Evolutionary conservation across 257 asterid species (phyloP).

Genomic region (Solanum chilense): DNA sequence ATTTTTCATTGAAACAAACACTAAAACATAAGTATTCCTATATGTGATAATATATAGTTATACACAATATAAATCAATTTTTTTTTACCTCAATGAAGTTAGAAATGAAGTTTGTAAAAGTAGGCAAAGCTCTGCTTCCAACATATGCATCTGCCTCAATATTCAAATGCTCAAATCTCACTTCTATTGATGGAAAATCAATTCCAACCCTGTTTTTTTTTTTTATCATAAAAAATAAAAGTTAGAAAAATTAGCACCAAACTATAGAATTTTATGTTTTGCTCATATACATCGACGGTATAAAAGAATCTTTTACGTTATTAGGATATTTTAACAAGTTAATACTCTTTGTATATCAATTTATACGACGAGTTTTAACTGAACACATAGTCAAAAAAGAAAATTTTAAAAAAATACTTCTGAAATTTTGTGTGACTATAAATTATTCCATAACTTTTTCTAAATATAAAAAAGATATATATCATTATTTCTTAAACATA

Average conservation of each 20-base stretch:
- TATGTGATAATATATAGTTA: background rate
- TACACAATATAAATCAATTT: background rate
- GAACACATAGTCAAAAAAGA: too few species aligned
- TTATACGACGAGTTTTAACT: background rate
- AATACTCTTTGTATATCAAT: background rate
- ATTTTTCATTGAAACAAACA: background rate
- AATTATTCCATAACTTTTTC: too few species aligned
- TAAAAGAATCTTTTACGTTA: background rate
- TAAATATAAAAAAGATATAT: too few species aligned
- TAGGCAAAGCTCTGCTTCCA: slow-evolving; percentile 49
- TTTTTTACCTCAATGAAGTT: slow-evolving; percentile 39
- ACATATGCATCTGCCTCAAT: slow-evolving; percentile 47
- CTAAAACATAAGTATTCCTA: background rate
- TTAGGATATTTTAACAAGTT: background rate
- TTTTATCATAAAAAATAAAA: too few species aligned
- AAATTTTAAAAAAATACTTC: too few species aligned
- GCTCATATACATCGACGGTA: background rate
- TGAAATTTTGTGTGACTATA: too few species aligned
- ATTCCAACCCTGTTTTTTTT: slow-evolving; percentile 40
- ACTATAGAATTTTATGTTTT: background rate
- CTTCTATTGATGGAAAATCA: slow-evolving; percentile 63
- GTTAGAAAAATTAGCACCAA: background rate
- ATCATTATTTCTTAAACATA: too few species aligned
- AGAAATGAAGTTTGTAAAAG: slow-evolving; percentile 35
- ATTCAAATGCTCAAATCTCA: slow-evolving; percentile 53